Percentiles rank a stretch among this genome's conserved stretches.
Evolutionary conservation across 495 filamentous ascomycete species (phyloP).

Genomic region (Daldinia concentrica): DNA sequence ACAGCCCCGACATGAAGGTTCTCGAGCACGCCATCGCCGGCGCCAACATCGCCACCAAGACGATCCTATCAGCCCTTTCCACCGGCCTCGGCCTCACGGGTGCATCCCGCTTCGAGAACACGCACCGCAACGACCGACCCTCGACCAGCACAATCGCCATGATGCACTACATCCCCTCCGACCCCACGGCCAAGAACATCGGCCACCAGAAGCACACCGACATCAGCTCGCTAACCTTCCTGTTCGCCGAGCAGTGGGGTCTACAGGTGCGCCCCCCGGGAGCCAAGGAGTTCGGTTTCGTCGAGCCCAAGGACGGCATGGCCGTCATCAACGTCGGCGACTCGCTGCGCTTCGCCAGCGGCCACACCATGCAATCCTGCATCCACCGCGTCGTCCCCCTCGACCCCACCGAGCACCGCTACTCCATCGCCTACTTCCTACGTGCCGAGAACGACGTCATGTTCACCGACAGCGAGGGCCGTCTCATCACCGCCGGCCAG

Average conservation of each 20-base stretch:
- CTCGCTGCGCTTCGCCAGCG: slow-evolving; percentile 62
- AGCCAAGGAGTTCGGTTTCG: slow-evolving; percentile 60
- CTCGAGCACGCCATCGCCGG: slow-evolving; percentile 58
- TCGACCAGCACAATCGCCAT: slow-evolving; percentile 58
- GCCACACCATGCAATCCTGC: slow-evolving; percentile 60
- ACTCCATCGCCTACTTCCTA: slow-evolving; percentile 68
- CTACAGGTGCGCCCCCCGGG: slow-evolving; percentile 63
- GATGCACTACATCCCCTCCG: slow-evolving; percentile 60
- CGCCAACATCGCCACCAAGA: slow-evolving; percentile 61
- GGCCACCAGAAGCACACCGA: slow-evolving; percentile 68
- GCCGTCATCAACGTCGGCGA: slow-evolving; percentile 68
- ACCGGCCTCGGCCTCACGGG: slow-evolving; percentile 55
- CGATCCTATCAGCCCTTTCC: slow-evolving; percentile 61
- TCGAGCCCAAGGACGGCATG: slow-evolving; percentile 58
- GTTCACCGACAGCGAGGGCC: slow-evolving; percentile 62
- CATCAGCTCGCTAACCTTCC: slow-evolving; percentile 64
- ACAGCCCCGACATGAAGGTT: slow-evolving; percentile 55
- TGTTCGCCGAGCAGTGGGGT: slow-evolving; percentile 66
- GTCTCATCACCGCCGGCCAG: slow-evolving; percentile 57
- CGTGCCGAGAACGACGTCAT: slow-evolving; percentile 62
- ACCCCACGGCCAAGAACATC: slow-evolving; percentile 53
- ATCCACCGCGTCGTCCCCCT: slow-evolving; percentile 66
- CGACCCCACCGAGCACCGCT: slow-evolving; percentile 59
- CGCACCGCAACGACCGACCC: slow-evolving; percentile 60
- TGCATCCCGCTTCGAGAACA: slow-evolving; percentile 60